Conservation (phyloP, 257 asterid species). For the Solanum pimpinellifolium region DNA sequence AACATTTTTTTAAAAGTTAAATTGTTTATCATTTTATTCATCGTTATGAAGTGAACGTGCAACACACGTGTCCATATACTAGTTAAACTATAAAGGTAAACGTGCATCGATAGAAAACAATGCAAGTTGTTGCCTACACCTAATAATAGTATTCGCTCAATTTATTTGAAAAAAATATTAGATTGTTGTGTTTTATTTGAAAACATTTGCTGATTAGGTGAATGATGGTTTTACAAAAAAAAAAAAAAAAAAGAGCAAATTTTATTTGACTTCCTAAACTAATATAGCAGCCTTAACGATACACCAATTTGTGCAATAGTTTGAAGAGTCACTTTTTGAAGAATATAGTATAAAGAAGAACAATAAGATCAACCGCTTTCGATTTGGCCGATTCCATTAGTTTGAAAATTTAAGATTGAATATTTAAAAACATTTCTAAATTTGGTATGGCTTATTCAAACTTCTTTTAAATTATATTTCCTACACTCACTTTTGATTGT, state of each 20-base stretch:
- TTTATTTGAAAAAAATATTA: not conserved
- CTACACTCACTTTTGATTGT: rapidly evolving
- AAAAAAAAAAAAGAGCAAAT: not conserved
- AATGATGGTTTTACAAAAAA: not conserved
- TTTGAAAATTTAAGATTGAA: too few relatives aligned
- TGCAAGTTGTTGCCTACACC: not conserved
- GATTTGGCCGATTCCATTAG: not conserved
- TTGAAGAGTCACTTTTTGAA: not conserved
- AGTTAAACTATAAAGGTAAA: not conserved
- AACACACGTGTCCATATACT: too few relatives aligned
- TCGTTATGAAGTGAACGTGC: too few relatives aligned
- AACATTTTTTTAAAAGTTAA: too few relatives aligned
- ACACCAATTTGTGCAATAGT: not conserved
- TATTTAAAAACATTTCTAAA: too few relatives aligned
- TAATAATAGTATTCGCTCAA: not conserved
- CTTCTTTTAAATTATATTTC: too few relatives aligned
- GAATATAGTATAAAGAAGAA: not conserved
- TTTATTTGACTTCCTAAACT: not conserved
- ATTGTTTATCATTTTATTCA: too few relatives aligned
- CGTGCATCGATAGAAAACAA: not conserved
- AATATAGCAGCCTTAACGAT: not conserved
- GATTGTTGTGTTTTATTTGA: not conserved
- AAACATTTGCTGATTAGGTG: not conserved
- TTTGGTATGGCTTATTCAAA: too few relatives aligned
- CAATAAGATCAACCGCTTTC: not conserved